These are phyloP conservation scores for Allomyces arbusculus DNA, from an alignment of 192 early-diverging fungal species.

Conservation along the genomic window DNA sequence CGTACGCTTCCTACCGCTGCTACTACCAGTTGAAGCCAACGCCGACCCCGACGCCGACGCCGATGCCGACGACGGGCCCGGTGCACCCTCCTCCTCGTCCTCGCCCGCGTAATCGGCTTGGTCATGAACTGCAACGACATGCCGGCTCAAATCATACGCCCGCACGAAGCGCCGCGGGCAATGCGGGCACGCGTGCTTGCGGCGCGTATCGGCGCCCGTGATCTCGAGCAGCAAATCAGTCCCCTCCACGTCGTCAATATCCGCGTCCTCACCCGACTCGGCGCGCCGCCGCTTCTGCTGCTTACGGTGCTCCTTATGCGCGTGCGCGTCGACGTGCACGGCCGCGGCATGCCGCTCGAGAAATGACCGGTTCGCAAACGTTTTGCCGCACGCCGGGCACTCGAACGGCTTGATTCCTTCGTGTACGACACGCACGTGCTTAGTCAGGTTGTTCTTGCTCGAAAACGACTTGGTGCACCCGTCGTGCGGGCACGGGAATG, in stretches of 20 bases:
- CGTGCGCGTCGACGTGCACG: not conserved
- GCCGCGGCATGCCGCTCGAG: not conserved
- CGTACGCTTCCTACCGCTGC: too few relatives aligned
- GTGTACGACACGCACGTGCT: not conserved
- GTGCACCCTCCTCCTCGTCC: too few relatives aligned
- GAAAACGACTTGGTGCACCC: not conserved
- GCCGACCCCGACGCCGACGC: too few relatives aligned
- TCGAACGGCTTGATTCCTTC: constrained; percentile 15
- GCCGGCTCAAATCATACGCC: not conserved
- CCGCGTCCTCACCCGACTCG: not conserved
- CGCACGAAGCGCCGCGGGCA: not conserved
- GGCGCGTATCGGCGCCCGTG: not conserved
- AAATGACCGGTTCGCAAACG: constrained; percentile 10
- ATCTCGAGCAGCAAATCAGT: not conserved
- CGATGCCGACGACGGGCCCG: too few relatives aligned
- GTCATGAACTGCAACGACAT: too few relatives aligned
- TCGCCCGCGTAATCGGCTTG: too few relatives aligned
- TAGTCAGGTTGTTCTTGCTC: not conserved
- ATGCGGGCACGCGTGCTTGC: not conserved
- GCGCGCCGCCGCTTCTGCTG: not conserved
- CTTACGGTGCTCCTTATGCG: too few relatives aligned
- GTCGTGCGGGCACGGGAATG: not conserved
- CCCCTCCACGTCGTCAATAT: too few relatives aligned
- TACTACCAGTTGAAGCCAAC: too few relatives aligned
- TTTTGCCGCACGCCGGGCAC: constrained; percentile 16